A percentile compares a stretch with the other conserved stretches of the same genome.
These are phyloP conservation scores for Pseudocercospora pini-densiflorae DNA, from an alignment of 2,329 filamentous ascomycete species.

Conservation along the genomic window DNA sequence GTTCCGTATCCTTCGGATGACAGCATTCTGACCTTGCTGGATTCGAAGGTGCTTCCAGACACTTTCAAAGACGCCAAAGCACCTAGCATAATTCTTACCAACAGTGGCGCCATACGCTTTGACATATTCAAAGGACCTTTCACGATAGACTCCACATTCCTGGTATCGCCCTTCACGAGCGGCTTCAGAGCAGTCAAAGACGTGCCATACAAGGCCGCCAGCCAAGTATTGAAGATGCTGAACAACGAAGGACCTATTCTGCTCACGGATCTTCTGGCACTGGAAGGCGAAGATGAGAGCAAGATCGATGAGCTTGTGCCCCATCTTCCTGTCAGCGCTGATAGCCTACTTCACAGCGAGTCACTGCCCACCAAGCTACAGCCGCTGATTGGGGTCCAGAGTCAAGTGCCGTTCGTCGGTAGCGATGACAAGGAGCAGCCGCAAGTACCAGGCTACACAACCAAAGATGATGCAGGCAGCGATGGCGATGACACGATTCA, in stretches of 20 bases:
- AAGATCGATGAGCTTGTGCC: constrained; percentile 24
- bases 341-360: constrained; percentile 21
- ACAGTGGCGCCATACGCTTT: constrained; percentile 91
- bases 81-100: constrained; percentile 75
- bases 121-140: constrained; percentile 94
- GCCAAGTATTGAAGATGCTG: constrained; percentile 65
- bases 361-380: constrained; percentile 5
- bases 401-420: constrained; percentile 20
- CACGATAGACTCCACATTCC: constrained; percentile 83
- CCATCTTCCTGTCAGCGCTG: constrained; percentile 23
- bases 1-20: constrained; percentile 72
- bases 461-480: constrained; percentile 76
- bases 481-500: constrained; percentile 94
- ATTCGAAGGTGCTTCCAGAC: constrained; percentile 73
- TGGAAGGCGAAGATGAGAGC: constrained; percentile 14
- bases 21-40: constrained; percentile 83
- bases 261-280: constrained; percentile 32
- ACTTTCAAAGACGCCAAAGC: constrained; percentile 45
- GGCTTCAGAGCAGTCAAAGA: constrained; percentile 76
- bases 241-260: constrained; percentile 62
- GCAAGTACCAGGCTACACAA: constrained; percentile 80
- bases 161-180: constrained; percentile 86
- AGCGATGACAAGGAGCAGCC: constrained; percentile 28
- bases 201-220: constrained; percentile 78
- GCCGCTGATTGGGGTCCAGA: constrained; percentile 8